These are phyloP conservation scores for Brasilioporus rufonigricans DNA, from an alignment of 768 basidiomycete species.

Conservation along the genomic window DNA sequence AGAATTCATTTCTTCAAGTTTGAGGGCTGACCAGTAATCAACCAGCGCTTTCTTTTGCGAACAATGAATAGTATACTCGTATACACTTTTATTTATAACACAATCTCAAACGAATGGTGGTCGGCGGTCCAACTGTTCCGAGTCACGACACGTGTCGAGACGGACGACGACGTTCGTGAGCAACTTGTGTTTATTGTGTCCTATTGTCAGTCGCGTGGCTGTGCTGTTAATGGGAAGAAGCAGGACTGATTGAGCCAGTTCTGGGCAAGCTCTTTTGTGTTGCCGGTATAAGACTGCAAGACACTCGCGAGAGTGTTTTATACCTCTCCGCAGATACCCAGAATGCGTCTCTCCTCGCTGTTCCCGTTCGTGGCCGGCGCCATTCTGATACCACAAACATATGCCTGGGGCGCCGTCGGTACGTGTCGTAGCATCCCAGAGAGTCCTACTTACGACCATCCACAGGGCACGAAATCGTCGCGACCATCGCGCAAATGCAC, in stretches of 20 bases:
- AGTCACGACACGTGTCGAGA: too few relatives aligned
- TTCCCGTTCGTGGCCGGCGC: constrained; percentile 10
- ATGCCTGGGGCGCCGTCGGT: constrained; percentile 44
- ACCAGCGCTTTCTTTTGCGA: too few relatives aligned
- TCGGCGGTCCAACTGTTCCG: too few relatives aligned
- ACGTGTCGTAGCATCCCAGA: background rate
- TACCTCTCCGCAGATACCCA: constrained; percentile 8
- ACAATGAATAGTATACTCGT: too few relatives aligned
- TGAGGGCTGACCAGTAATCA: too few relatives aligned
- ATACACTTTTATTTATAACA: too few relatives aligned
- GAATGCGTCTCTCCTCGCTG: constrained; percentile 21
- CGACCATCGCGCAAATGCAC: constrained; percentile 92
- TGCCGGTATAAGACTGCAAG: too few relatives aligned
- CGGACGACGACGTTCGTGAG: too few relatives aligned
- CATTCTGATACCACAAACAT: constrained; percentile 23
- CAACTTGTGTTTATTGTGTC: too few relatives aligned
- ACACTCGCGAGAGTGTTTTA: too few relatives aligned
- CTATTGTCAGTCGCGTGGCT: background rate
- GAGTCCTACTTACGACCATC: background rate
- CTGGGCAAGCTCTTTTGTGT: background rate
- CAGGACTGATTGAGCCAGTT: background rate
- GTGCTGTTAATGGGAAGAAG: background rate
- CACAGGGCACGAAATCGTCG: constrained; percentile 86
- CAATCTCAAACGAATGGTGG: too few relatives aligned
- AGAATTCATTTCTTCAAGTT: too few relatives aligned